These are phyloP conservation scores for Extremus antarcticus DNA, from an alignment of 495 filamentous ascomycete species.

Conservation along the genomic window DNA sequence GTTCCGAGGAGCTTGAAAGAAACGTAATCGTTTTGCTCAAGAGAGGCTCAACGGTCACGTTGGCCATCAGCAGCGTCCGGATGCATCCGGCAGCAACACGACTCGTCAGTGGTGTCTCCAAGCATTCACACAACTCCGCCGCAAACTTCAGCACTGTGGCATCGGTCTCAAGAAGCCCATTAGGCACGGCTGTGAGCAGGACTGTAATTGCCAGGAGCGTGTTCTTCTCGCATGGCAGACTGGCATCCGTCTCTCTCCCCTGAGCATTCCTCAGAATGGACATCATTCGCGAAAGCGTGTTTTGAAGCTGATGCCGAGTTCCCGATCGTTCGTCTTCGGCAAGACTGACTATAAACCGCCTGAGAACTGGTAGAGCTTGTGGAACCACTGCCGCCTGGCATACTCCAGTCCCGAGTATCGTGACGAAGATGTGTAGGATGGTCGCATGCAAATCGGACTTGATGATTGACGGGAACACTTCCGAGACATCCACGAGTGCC, in stretches of 20 bases:
- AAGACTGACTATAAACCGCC: conserved; percentile 56
- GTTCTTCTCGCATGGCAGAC: conserved; percentile 84
- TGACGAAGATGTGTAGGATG: conserved; percentile 91
- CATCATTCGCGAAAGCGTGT: conserved; percentile 67
- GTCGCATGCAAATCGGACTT: conserved; percentile 93
- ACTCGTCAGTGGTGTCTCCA: conserved; percentile 67
- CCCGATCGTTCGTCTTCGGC: conserved; percentile 43
- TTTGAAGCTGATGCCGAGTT: conserved; percentile 49
- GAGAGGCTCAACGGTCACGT: conserved; percentile 59
- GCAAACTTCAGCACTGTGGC: conserved; percentile 57
- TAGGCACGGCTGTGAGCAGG: conserved; percentile 68
- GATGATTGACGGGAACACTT: conserved; percentile 92
- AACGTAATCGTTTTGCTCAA: conserved; percentile 69
- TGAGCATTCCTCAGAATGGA: conserved; percentile 73
- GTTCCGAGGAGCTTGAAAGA: conserved; percentile 49
- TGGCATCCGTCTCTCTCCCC: conserved; percentile 67
- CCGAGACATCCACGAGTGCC: conserved; percentile 83
- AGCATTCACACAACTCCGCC: conserved; percentile 69
- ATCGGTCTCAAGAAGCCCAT: conserved; percentile 60
- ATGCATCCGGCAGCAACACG: conserved; percentile 83
- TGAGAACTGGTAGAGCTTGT: conserved; percentile 81
- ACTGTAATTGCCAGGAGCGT: conserved; percentile 79
- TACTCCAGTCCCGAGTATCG: conserved; percentile 73
- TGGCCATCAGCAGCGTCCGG: conserved; percentile 60
- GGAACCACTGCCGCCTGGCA: conserved; percentile 85